These are phyloP conservation scores for Brettanomyces sp. DNA, from an alignment of 805 yeast genomes.

Conservation along the genomic window DNA sequence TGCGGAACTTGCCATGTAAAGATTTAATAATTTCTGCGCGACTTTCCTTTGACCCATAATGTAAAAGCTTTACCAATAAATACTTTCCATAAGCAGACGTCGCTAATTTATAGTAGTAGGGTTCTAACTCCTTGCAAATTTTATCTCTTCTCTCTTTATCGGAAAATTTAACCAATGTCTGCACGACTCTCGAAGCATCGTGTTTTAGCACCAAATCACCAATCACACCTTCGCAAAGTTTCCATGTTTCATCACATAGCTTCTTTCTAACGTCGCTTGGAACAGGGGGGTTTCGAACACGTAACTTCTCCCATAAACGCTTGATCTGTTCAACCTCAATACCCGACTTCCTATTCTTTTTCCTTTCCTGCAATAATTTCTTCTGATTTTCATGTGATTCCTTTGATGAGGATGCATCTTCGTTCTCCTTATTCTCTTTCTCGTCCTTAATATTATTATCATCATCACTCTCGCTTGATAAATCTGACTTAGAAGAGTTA, in stretches of 20 bases:
- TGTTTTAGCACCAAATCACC: constrained; percentile 87
- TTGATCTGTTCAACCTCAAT: constrained; percentile 76
- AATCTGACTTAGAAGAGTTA: constrained; percentile 21
- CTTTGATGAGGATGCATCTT: constrained; percentile 36
- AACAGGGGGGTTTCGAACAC: constrained; percentile 76
- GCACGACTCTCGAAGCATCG: constrained; percentile 94
- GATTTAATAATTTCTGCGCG: constrained; percentile 71
- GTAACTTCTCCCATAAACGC: constrained; percentile 79
- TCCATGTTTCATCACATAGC: constrained; percentile 80
- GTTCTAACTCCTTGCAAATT: constrained; percentile 61
- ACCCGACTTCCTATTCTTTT: constrained; percentile 82
- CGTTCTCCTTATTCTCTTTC: not conserved
- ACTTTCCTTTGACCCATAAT: constrained; percentile 81
- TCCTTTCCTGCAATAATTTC: constrained; percentile 69
- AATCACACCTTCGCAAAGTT: constrained; percentile 62
- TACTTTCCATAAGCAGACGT: constrained; percentile 93
- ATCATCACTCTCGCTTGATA: constrained; percentile 23
- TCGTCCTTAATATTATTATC: constrained; percentile 18
- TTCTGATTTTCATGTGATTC: constrained; percentile 81
- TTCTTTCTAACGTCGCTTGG: constrained; percentile 70
- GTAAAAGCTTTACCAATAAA: constrained; percentile 75
- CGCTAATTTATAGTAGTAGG: constrained; percentile 71
- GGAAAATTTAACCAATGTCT: constrained; percentile 82
- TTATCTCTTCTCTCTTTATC: constrained; percentile 68
- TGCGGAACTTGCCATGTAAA: constrained; percentile 83